Base-by-base conservation (phyloP, 2,329 filamentous ascomycete genomes). In the Geosmithia putterillii region DNA sequence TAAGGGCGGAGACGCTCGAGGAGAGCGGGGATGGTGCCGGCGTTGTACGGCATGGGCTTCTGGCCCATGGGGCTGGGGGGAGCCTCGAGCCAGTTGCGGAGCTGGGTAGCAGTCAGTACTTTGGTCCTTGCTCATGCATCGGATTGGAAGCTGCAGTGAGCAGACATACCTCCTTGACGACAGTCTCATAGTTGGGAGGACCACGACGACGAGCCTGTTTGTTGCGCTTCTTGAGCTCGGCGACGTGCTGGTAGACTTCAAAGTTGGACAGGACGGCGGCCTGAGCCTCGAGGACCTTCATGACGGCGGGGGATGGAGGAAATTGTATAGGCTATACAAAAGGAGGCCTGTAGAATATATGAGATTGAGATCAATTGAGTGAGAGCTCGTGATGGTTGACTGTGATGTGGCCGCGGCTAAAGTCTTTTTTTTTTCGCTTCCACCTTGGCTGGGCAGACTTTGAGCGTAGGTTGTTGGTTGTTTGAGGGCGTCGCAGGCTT, bases 251-350 rank as follows among this genome's bases (percentile, higher is more conserved):
- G 53, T 79, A 80, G 49, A 87, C 81, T 66, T 87, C 83, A 50
- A 76, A 81, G 59, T 87, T 87, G 57, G 78, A 76, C 54, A 88
- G 67, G 37, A 81, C 71, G 5, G 80, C 81, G 23, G 76, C 76
- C 57, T 86, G 81, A 3, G 81, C 68, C 54, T 83, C 81, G 52
- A 86, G 64, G 54, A 88, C 75, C 72, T 85, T 81, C 78, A 82
- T 80, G 18, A 32, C 58, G 52, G 28, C n/a, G n/a, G n/a, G n/a
- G n/a, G 5, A n/a, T n/a, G n/a, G n/a, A n/a, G n/a, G n/a, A n/a
- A n/a, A n/a, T n/a, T n/a, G n/a, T n/a, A n/a, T n/a, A n/a, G n/a
- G n/a, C n/a, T n/a, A n/a, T n/a, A n/a, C n/a, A n/a, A n/a, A n/a
- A n/a, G 18, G 12, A 32, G n/a, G 12, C 28, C 7, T 28, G 20